A percentile compares a stretch with the other conserved stretches of the same genome.
Evolutionary conservation across 768 basidiomycete genomes (phyloP).

Genomic region (Podaxis sp.): DNA sequence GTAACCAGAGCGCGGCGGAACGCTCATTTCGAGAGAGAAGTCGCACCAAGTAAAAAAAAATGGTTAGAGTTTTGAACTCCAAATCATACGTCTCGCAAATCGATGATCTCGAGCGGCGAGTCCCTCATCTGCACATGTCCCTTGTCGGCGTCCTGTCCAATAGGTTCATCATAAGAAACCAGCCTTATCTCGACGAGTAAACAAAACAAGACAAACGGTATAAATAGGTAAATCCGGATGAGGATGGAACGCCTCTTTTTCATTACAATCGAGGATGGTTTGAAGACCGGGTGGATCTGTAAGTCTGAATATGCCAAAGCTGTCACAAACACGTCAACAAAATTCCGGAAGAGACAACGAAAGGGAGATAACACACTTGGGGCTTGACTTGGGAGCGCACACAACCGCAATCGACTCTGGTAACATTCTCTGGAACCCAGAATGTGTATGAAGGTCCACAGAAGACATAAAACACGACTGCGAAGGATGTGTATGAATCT

Average conservation of each 20-base stretch:
- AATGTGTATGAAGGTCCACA: slow-evolving; percentile 89
- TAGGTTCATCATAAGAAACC: not conserved
- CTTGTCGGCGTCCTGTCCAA: slow-evolving; percentile 69
- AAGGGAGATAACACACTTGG: slow-evolving; percentile 48
- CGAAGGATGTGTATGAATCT: slow-evolving; percentile 93
- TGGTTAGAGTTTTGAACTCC: slow-evolving; percentile 6
- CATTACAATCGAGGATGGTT: slow-evolving; percentile 64
- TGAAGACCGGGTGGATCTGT: slow-evolving; percentile 85
- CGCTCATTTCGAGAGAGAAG: not conserved
- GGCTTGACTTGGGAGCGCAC: slow-evolving; percentile 77
- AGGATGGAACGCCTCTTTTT: slow-evolving; percentile 81
- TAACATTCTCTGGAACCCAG: slow-evolving; percentile 85
- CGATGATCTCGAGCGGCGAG: slow-evolving; percentile 76
- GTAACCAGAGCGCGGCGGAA: too few species aligned
- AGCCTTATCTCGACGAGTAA: not conserved
- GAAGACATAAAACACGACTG: slow-evolving; percentile 97
- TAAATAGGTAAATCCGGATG: slow-evolving; percentile 85
- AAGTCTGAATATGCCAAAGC: slow-evolving; percentile 81
- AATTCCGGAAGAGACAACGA: slow-evolving; percentile 8
- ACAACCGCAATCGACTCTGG: slow-evolving; percentile 93
- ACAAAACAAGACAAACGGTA: slow-evolving; percentile 54
- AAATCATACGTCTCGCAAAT: slow-evolving; percentile 46
- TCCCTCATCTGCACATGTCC: slow-evolving; percentile 83
- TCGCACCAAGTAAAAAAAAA: not conserved
- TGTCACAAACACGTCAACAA: slow-evolving; percentile 22